Base-by-base conservation (phyloP, 805 yeast species). In the Barnettozyma sp. region DNA sequence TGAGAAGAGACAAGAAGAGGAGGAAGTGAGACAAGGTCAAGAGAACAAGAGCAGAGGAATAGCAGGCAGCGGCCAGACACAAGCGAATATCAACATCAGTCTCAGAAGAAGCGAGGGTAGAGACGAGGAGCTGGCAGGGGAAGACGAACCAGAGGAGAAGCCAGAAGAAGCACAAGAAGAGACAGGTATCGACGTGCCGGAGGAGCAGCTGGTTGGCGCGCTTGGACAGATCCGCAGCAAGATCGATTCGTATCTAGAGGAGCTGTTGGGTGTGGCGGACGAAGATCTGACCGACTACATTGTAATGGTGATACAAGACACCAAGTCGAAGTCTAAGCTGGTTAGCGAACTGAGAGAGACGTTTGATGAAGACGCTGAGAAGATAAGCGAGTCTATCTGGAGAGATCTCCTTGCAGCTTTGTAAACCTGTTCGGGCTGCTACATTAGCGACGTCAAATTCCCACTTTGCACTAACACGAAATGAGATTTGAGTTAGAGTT, bases 231-330 rank as follows among this genome's bases (percentile, higher is more conserved):
- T 73, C 17, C 57, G 58, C 22, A 45, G 47, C 1, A 65, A 64
- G 40, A 56, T 74, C 15, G 62, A 58, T n/a, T 53, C 51, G 4
- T 58, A 71, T 31, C 54, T 76, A 22, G 75, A 66, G 36, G 76
- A 73, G 38, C 70, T 63, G 38, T 50, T 76, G 31, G 82, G 81
- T 2, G 59, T 71, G 30, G 56, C 59, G 34, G 83, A 76, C 41
- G 73, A 69, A 11, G 66, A 70, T 28, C 58, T 76, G 41, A 55
- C 65, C 11, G 62, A 63, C 3, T 70, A 66, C 35, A 61, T 76
- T 20, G 47, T 58, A 23, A 59, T 59, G 22, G 61, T 65, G 35
- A 54, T 73, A 4, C 44, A 55, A 21, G 58, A 55, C 19, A 52
- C 66, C 18, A 58, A 47, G 27, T 55, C 48, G 7, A 59, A 59